Conservation (phyloP, 2,329 filamentous ascomycete genomes). For the Neocucurbitaria cava region DNA sequence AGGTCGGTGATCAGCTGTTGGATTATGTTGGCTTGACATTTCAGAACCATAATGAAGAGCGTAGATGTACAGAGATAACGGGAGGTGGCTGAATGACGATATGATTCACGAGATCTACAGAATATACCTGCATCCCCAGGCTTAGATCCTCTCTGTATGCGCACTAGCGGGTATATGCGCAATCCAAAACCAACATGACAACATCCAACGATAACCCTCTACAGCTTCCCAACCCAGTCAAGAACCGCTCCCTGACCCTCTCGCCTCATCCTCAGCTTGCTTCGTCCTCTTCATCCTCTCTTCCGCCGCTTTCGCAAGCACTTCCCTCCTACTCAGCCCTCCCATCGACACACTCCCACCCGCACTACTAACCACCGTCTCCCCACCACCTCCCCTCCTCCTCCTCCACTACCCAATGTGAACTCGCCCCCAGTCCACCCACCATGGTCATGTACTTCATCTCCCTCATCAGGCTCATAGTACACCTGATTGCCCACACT, state of each 20-base stretch:
- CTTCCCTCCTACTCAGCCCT: conserved; percentile 72
- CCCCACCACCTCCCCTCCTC: conserved; percentile 16
- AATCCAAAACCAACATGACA: not conserved
- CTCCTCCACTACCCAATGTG: conserved; percentile 39
- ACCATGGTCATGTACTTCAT: conserved; percentile 50
- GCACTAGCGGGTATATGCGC: not conserved
- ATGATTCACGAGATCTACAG: too few species aligned
- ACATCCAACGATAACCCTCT: not conserved
- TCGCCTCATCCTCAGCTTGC: conserved; percentile 49
- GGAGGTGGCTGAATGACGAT: not conserved
- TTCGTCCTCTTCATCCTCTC: conserved; percentile 64
- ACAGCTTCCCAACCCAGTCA: not conserved
- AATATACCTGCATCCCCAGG: not conserved
- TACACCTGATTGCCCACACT: conserved; percentile 44
- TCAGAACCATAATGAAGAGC: too few species aligned
- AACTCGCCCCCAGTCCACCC: conserved; percentile 53
- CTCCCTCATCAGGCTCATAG: conserved; percentile 35
- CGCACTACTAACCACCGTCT: conserved; percentile 30
- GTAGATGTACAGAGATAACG: too few species aligned
- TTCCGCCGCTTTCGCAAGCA: conserved; percentile 77
- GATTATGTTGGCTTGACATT: too few species aligned
- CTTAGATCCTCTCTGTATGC: not conserved
- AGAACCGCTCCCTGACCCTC: conserved; percentile 16
- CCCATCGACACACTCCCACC: conserved; percentile 41
- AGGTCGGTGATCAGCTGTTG: not conserved